These are phyloP conservation scores for Capsicum pubescens DNA, from an alignment of 257 asterid species.

Conservation along the genomic window DNA sequence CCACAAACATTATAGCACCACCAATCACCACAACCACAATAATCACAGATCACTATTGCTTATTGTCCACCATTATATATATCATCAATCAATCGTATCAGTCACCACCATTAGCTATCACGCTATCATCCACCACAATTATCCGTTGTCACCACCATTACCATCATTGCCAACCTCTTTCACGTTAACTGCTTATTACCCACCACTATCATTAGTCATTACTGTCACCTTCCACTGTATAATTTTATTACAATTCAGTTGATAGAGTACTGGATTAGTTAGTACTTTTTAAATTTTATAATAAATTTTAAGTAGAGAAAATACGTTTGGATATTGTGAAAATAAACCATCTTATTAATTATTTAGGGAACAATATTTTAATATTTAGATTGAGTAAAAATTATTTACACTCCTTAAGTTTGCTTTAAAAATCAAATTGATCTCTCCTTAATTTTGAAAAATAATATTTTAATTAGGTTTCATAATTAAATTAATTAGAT, in stretches of 20 bases:
- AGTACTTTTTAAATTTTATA: neutral
- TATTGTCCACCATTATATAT: neutral
- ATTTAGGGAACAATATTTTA: neutral
- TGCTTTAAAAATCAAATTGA: too few relatives aligned
- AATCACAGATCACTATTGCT: rapidly evolving
- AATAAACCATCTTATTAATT: neutral
- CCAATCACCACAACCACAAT: neutral
- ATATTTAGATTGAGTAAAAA: neutral
- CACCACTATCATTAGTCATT: neutral
- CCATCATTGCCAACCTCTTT: too few relatives aligned
- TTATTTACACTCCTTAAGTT: too few relatives aligned
- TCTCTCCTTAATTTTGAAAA: too few relatives aligned
- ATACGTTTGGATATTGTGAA: neutral
- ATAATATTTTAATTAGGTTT: too few relatives aligned
- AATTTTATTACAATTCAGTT: neutral
- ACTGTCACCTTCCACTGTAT: neutral
- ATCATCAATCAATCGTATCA: neutral
- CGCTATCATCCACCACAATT: too few relatives aligned
- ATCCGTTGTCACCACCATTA: too few relatives aligned
- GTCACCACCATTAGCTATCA: too few relatives aligned
- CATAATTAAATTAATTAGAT: too few relatives aligned
- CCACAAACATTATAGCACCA: too few relatives aligned
- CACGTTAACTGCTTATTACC: too few relatives aligned
- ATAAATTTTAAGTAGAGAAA: neutral
- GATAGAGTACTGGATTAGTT: neutral